Conservation (phyloP, 495 filamentous ascomycete genomes). For the Xylaria intraflava region DNA sequence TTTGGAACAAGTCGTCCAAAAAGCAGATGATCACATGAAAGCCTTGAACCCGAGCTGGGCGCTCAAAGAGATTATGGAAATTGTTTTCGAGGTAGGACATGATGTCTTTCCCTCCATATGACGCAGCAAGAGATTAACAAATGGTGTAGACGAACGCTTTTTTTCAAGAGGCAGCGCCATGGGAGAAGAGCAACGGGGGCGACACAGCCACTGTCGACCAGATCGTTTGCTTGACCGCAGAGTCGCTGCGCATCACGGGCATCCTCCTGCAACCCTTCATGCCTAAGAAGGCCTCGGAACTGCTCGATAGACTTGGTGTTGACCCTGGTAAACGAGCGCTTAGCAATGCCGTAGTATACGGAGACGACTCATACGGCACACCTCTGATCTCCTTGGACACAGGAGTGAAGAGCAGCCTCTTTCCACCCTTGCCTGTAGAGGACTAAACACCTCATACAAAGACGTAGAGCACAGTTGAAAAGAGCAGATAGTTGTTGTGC, state of each 20-base stretch:
- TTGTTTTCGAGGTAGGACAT: slow-evolving; percentile 46
- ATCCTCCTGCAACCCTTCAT: slow-evolving; percentile 90
- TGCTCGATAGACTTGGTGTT: slow-evolving; percentile 77
- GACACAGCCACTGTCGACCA: slow-evolving; percentile 18
- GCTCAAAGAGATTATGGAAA: slow-evolving; percentile 58
- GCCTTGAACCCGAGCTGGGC: slow-evolving; percentile 56
- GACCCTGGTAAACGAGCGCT: slow-evolving; percentile 50
- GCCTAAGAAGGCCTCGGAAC: slow-evolving; percentile 64
- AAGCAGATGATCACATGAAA: slow-evolving; percentile 55
- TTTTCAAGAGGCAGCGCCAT: slow-evolving; percentile 42
- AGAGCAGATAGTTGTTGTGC: background rate
- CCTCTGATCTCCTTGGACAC: slow-evolving; percentile 35
- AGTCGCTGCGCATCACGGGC: slow-evolving; percentile 70
- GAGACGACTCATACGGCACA: slow-evolving; percentile 63
- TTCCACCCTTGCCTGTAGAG: slow-evolving; percentile 31
- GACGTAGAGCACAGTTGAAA: background rate
- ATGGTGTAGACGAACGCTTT: slow-evolving; percentile 61
- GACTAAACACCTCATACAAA: slow-evolving; percentile 9
- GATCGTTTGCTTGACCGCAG: slow-evolving; percentile 62
- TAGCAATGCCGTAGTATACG: slow-evolving; percentile 47
- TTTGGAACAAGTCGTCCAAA: slow-evolving; percentile 4
- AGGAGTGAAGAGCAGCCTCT: slow-evolving; percentile 36
- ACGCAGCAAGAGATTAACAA: slow-evolving; percentile 12
- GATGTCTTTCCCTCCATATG: background rate
- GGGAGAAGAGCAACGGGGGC: slow-evolving; percentile 20